A percentile compares a stretch with the other conserved stretches of the same genome.
phyloP scores from a whole-genome alignment of 495 filamentous ascomycete species.

The Daldinia childiae region DNA sequence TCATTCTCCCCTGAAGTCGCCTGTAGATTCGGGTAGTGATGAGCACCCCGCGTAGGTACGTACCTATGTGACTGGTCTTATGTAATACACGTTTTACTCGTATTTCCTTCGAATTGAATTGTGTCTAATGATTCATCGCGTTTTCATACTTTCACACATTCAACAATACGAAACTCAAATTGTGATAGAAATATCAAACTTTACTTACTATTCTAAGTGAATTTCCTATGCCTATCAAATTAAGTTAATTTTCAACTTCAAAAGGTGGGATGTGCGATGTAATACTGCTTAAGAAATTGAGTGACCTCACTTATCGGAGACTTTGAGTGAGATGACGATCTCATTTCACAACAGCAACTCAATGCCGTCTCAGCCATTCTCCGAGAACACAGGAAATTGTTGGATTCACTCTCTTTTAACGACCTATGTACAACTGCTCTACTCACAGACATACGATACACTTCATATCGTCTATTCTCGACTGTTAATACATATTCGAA shows the following conservation, averaged over 20 bases:
- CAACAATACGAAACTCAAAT: neutral
- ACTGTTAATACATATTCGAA: too few relatives aligned
- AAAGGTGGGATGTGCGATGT: neutral
- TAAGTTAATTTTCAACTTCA: neutral
- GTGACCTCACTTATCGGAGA: neutral
- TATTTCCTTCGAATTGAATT: neutral
- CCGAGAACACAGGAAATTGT: neutral
- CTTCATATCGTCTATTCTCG: too few relatives aligned
- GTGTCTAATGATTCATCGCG: neutral
- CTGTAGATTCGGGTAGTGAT: constrained; percentile 6
- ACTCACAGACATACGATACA: too few relatives aligned
- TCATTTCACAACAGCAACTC: neutral
- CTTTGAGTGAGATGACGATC: neutral
- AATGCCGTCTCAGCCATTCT: neutral
- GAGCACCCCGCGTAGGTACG: neutral
- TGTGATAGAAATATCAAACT: neutral
- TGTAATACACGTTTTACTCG: neutral
- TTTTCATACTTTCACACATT: neutral
- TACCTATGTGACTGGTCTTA: neutral
- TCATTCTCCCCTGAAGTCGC: constrained; percentile 1
- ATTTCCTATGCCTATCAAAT: neutral
- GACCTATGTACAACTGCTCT: too few relatives aligned
- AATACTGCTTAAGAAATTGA: neutral
- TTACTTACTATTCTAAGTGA: neutral
- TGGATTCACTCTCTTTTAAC: too few relatives aligned